Percentiles rank a stretch among this genome's conserved stretches.
Conservation (phyloP, 176 grass and related monocot species). For the Hordeum vulgare region MorexV3_pseudomolecules_assembly NC_058523.1:345949759-345950258, state of each 20-base stretch:
- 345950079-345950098: constrained; percentile 80
- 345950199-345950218: constrained; percentile 81
- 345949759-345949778: constrained; percentile 33
- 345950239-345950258: constrained; percentile 99
- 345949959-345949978: constrained; percentile 77
- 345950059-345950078: constrained; percentile 33
- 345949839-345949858: constrained; percentile 88
- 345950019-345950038: background rate
- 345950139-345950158: constrained; percentile 85
- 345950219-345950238: constrained; percentile 92
- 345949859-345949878: constrained; percentile 81
- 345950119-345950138: constrained; percentile 70
- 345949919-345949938: constrained; percentile 72
- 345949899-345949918: constrained; percentile 65
- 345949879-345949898: constrained; percentile 61
- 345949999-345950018: constrained; percentile 9
- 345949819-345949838: constrained; percentile 75
- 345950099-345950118: constrained; percentile 80
- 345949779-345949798: constrained; percentile 73
- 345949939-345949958: constrained; percentile 77
- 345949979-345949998: constrained; percentile 5
- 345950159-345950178: constrained; percentile 71
- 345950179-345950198: constrained; percentile 72
- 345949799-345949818: constrained; percentile 82
- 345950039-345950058: background rate